Evolutionary conservation across 345 rosid species (phyloP), one percentile per base, ranked within the genome.

Genomic region (Turritis glabra): DNA sequence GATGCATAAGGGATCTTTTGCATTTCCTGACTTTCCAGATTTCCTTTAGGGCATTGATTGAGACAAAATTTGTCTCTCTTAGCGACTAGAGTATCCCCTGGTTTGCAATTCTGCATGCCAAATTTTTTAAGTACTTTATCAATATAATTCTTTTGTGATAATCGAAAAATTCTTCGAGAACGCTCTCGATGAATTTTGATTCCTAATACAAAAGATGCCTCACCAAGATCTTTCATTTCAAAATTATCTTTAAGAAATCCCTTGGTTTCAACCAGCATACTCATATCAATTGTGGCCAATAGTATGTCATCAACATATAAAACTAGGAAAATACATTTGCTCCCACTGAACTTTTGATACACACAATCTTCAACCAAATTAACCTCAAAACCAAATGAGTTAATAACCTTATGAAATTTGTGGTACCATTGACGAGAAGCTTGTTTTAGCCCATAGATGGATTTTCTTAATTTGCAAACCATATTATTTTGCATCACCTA

Each of bases 141-240:
- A 6, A 32, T 32, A 32, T 32, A 32, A 7, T 8, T 32, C 9
- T 32, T 32, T 32, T 32, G 35, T 6, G 10, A 32, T 7, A 32
- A 32, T 32, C 35, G 1, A 32, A 32, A 1, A 32, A 7, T 7
- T 32, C 35, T 0, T 32, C 2, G 35, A 32, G 1, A 5, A 5
- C 2, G 35, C 0, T 32, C 10, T 7, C 35, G 9, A 8, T 8
- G 7, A 62, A 25, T 62, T 5, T 62, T 0, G 15, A 62, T 62
- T 4, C 35, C 35, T 41, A 41, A 25, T 40, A 25, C 15, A 40
- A 41, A 62, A 62, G 51, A 62, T 61, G 33, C 2, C 2, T 61
- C 66, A 61, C 50, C 13, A 57, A 57, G 43, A 57, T 57, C 27
- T 57, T 57, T 57, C 25, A 57, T 9, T 9, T 57, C 63, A 46